Evolutionary conservation across 2,329 filamentous ascomycete species (phyloP).

Genomic region (Achaetomium macrosporum): DNA sequence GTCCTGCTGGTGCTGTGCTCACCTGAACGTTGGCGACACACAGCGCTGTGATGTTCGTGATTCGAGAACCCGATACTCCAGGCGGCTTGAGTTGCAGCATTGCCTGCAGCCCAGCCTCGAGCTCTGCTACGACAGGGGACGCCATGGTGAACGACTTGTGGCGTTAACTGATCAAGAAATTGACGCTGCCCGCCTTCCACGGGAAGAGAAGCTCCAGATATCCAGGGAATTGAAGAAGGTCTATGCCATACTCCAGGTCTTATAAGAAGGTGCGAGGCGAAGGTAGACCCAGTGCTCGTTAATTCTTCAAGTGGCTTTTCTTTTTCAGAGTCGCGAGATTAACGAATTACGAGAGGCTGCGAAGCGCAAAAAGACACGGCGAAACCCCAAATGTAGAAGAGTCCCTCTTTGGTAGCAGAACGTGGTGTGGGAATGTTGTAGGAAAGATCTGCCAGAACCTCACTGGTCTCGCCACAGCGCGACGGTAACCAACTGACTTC

Average conservation of each 20-base stretch:
- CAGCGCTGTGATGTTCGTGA: constrained; percentile 76
- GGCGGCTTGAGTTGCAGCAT: constrained; percentile 89
- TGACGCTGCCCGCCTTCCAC: constrained; percentile 10
- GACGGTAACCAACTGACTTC: constrained; percentile 5
- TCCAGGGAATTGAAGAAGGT: constrained; percentile 4
- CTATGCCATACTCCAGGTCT: constrained; percentile 24
- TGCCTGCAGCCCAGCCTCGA: constrained; percentile 84
- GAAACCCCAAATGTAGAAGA: neutral
- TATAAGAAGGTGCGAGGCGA: constrained; percentile 11
- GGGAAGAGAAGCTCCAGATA: constrained; percentile 19
- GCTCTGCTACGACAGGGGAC: constrained; percentile 81
- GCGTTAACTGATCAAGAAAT: neutral
- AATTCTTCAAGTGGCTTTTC: neutral
- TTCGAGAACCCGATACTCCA: constrained; percentile 89
- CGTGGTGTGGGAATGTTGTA: neutral
- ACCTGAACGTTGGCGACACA: constrained; percentile 90
- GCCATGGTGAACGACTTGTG: constrained; percentile 39
- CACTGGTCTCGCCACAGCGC: constrained; percentile 4
- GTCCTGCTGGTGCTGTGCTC: constrained; percentile 34
- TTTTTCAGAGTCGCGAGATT: constrained; percentile 4
- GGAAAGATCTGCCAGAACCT: constrained; percentile 6
- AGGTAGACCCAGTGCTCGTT: constrained; percentile 1
- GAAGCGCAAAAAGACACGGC: constrained; percentile 2
- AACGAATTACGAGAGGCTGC: constrained; percentile 19
- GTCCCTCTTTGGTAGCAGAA: constrained; percentile 1